Conservation (phyloP, 2,329 filamentous ascomycete genomes). For the Curvularia eragrostidis region DNA sequence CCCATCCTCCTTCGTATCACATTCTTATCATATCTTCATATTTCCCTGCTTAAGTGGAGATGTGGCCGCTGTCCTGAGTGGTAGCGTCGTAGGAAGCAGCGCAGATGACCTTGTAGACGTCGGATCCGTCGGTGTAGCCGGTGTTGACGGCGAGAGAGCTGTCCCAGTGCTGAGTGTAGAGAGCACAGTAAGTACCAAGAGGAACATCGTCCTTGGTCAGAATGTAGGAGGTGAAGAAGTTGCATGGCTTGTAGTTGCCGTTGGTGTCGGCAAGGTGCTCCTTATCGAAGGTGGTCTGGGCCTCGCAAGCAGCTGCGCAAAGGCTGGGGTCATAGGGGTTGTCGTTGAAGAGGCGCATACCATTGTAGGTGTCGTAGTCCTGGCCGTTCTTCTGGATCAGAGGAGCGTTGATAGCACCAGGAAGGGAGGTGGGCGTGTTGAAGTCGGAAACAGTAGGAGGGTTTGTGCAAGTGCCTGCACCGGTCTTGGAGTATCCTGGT, state of each 20-base stretch:
- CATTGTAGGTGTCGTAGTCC: conserved; percentile 35
- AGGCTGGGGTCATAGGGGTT: conserved; percentile 36
- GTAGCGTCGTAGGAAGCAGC: conserved; percentile 13
- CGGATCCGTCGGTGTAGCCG: too few relatives aligned
- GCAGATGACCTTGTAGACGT: conserved; percentile 13
- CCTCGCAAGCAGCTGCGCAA: conserved; percentile 47
- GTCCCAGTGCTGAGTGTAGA: conserved; percentile 34
- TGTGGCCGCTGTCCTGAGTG: conserved; percentile 14
- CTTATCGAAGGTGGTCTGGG: conserved; percentile 46
- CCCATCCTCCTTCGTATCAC: background rate
- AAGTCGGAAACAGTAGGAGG: conserved; percentile 23
- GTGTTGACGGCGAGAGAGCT: conserved; percentile 29
- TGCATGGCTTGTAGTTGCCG: conserved; percentile 46
- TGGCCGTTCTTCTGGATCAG: conserved; percentile 15
- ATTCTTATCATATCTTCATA: background rate
- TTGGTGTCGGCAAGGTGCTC: conserved; percentile 32
- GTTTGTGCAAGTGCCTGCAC: conserved; percentile 5
- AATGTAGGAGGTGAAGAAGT: conserved; percentile 51
- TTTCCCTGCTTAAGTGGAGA: background rate
- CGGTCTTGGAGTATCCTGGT: conserved; percentile 34
- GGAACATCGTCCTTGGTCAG: conserved; percentile 44
- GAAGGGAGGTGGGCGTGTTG: conserved; percentile 24
- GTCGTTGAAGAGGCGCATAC: conserved; percentile 39
- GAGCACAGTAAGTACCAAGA: conserved; percentile 48
- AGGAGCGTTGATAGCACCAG: conserved; percentile 39